Evolutionary conservation across 1,139 yeast genomes (phyloP).

Genomic region (Meyerozyma guilliermondii): DNA sequence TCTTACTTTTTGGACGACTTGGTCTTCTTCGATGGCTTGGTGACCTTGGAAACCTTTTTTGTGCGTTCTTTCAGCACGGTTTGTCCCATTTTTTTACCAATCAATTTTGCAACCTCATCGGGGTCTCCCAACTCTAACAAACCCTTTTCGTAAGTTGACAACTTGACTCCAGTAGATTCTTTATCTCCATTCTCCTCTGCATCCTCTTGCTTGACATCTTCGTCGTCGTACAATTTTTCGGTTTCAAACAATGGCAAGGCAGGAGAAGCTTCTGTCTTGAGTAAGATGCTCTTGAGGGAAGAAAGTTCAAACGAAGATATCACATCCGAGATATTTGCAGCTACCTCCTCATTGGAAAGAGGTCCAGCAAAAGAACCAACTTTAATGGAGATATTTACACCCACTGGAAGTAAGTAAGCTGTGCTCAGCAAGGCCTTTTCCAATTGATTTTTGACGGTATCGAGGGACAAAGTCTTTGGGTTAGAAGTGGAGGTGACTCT

Average conservation of each 20-base stretch:
- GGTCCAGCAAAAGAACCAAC: slow-evolving; percentile 45
- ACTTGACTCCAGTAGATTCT: slow-evolving; percentile 25
- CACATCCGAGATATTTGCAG: slow-evolving; percentile 55
- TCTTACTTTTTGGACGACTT: neutral
- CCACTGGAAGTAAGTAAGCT: slow-evolving; percentile 67
- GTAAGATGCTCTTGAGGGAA: slow-evolving; percentile 52
- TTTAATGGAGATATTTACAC: slow-evolving; percentile 60
- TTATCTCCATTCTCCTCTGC: slow-evolving; percentile 14
- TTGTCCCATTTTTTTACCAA: slow-evolving; percentile 33
- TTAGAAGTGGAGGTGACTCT: slow-evolving; percentile 38
- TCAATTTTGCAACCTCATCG: slow-evolving; percentile 51
- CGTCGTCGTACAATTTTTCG: slow-evolving; percentile 47
- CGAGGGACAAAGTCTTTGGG: slow-evolving; percentile 45
- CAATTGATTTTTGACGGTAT: slow-evolving; percentile 55
- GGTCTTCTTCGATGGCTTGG: slow-evolving; percentile 3
- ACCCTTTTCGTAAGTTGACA: slow-evolving; percentile 66
- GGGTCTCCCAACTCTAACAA: slow-evolving; percentile 76
- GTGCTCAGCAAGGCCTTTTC: slow-evolving; percentile 56
- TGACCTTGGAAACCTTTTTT: slow-evolving; percentile 9
- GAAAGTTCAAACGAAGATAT: slow-evolving; percentile 42
- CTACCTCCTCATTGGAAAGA: slow-evolving; percentile 40
- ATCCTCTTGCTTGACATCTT: slow-evolving; percentile 13
- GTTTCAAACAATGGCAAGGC: slow-evolving; percentile 77
- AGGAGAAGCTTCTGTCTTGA: slow-evolving; percentile 73
- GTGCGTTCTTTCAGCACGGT: slow-evolving; percentile 10